Evolutionary conservation across 371 early-diverging fungal species (phyloP), one percentile per base, ranked within the genome.

Genomic region (Mortierella sp.): DNA sequence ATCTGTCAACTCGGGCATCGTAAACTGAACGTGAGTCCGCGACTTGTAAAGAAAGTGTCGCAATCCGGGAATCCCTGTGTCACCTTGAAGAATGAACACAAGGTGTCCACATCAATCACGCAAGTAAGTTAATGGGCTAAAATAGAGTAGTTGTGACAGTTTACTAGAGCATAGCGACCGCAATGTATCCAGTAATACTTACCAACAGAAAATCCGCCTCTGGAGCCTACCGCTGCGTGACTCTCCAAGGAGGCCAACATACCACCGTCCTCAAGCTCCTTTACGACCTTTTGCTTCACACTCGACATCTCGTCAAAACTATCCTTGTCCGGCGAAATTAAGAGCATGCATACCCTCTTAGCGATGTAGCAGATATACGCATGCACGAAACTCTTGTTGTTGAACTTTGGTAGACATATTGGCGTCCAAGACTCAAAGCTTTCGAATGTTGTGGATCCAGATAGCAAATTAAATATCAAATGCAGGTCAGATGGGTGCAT

Each of bases 361-460:
- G 88, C 86, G 27, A 96, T 82, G 69, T 91, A 94, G 67, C 87
- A 91, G 7, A 96, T 89, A 64, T 96, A 95, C 0, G 93, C 93
- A 71, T 96, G 92, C 34, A 98, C 79, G 71, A 95, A 97, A 2
- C 93, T 95, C 69, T 88, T 86, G 53, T 87, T 84, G 79, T 97
- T 95, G 81, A 96, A 94, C 55, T 88, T 91, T 28, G 98, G 97
- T 23, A 96, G 86, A 68, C 98, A 98, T n/a, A 98, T 84, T 18
- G 98, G 98, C 2, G 92, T 93, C 96, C 97, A 98, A 13, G 91
- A 89, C 73, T 96, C 96, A 14, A 84, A 90, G 49, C 91, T 87
- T 24, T 85, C 82, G 55, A 91, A 90, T 5, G 91, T 89, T 0
- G 91, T 87, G 3, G 91, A 90, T 2, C 91, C 90, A 1, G 87